Percentiles rank a stretch among this genome's conserved stretches.
Evolutionary conservation across 1,139 yeast genomes (phyloP).

Genomic region (Taphrina communis): DNA sequence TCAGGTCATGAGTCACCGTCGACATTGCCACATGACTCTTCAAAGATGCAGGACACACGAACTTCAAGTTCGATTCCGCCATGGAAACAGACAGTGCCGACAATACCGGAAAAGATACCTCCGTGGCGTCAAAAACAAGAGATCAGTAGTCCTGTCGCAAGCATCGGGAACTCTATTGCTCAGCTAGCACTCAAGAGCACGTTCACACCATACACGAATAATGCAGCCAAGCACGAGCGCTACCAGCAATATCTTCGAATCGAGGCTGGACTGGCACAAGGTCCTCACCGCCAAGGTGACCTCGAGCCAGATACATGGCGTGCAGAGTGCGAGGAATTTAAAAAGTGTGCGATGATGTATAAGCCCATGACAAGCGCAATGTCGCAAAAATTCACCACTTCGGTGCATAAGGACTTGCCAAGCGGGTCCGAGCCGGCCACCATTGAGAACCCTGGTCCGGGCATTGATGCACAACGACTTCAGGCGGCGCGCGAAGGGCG

Average conservation of each 20-base stretch:
- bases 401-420: conserved; percentile 18
- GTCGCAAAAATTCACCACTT: conserved; percentile 48
- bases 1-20: background rate
- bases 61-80: conserved; percentile 43
- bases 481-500: conserved; percentile 48
- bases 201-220: conserved; percentile 47
- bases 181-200: conserved; percentile 46
- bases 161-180: conserved; percentile 44
- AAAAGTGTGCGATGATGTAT: conserved; percentile 49
- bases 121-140: conserved; percentile 23
- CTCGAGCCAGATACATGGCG: conserved; percentile 45
- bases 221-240: conserved; percentile 45
- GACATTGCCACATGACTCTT: too few species aligned
- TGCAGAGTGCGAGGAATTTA: conserved; percentile 48
- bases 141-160: conserved; percentile 41
- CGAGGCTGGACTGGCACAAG: conserved; percentile 42
- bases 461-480: conserved; percentile 26
- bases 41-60: too few species aligned
- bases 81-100: conserved; percentile 45
- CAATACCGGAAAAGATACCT: conserved; percentile 31
- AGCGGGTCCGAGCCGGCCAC: background rate
- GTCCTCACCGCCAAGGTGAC: conserved; percentile 40
- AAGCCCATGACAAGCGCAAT: conserved; percentile 49
- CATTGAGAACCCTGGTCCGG: background rate
- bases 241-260: conserved; percentile 45